Base-by-base conservation (phyloP, 495 filamentous ascomycete genomes). In the Penicillium fimorum region DNA sequence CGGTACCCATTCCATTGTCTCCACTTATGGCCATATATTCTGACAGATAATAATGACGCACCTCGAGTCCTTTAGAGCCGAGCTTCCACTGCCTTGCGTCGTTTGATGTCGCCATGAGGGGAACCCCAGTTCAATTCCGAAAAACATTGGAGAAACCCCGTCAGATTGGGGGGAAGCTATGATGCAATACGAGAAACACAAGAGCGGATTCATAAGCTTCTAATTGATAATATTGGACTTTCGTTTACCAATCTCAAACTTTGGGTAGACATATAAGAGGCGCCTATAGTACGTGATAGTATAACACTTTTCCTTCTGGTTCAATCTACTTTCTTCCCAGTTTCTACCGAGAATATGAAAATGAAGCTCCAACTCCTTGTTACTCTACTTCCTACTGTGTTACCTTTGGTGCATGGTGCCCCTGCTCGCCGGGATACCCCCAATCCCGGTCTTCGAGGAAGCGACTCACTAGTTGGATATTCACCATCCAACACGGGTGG, bases 401-500 rank as follows among this genome's bases (percentile, higher is more conserved):
- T 59, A 8, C 41, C 50, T 24, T 40, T 55, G 8, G 43, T 50
- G 3, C 22, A 62, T 40, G 65, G 49, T 25, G 67, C 64, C 18
- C 71, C 70, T n/a, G 51, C 61, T 6, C 49, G 52, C 12, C 56
- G 59, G 38, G 41, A 43, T 15, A 38, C n/a, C 33, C 20, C 43
- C 18, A 70, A 70, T n/a, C 64, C 70, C n/a, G 59, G 64, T 10
- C 42, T 77, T 10, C 61, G 69, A 60, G 75, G 73, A 17, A 66
- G 64, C 0, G 52, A 63, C 20, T 59, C 65, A 20, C 63, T 77
- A 1, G 45, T 73, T 8, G 75, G 75, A 10, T 75, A 77, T 56
- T 76, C 73, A 1, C 17, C 72, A 1, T 61, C 61, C n/a, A 68
- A 74, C 47, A 67, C 60, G 18, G 30, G 70, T 11, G 56, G 65